Evolutionary conservation across 805 yeast genomes (phyloP).

Genomic region (Metschnikowia peoriensis): DNA sequence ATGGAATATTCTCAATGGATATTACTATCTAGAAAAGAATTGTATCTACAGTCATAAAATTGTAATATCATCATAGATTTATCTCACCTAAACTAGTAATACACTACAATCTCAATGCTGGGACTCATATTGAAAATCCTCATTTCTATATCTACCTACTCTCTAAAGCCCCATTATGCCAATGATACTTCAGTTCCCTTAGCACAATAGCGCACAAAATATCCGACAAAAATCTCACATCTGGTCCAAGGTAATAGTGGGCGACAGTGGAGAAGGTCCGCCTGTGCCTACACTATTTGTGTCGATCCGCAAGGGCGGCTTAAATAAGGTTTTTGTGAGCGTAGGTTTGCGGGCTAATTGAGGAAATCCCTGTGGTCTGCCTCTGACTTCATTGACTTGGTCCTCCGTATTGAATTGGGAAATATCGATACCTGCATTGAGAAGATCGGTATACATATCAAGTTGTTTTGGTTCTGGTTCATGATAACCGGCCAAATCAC

Average conservation of each 20-base stretch:
- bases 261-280: constrained; percentile 22
- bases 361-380: not conserved
- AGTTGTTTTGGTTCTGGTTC: constrained; percentile 39
- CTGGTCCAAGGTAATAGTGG: constrained; percentile 42
- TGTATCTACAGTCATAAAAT: too few species aligned
- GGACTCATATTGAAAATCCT: too few species aligned
- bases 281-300: constrained; percentile 12
- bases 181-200: too few species aligned
- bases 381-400: constrained; percentile 22
- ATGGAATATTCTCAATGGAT: too few species aligned
- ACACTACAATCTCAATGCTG: too few species aligned
- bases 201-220: too few species aligned
- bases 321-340: constrained; percentile 36
- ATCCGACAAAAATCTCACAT: too few species aligned
- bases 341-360: constrained; percentile 24
- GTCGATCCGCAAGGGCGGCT: constrained; percentile 28
- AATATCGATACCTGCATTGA: constrained; percentile 33
- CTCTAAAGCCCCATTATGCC: too few species aligned
- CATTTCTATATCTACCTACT: too few species aligned
- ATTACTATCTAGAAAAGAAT: too few species aligned
- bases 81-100: too few species aligned
- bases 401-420: constrained; percentile 23
- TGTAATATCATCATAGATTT: too few species aligned
- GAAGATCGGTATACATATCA: constrained; percentile 27
- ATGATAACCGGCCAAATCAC: constrained; percentile 17